These are phyloP conservation scores for Neocatenulostroma microsporum DNA, from an alignment of 2,329 filamentous ascomycete species.

Conservation along the genomic window DNA sequence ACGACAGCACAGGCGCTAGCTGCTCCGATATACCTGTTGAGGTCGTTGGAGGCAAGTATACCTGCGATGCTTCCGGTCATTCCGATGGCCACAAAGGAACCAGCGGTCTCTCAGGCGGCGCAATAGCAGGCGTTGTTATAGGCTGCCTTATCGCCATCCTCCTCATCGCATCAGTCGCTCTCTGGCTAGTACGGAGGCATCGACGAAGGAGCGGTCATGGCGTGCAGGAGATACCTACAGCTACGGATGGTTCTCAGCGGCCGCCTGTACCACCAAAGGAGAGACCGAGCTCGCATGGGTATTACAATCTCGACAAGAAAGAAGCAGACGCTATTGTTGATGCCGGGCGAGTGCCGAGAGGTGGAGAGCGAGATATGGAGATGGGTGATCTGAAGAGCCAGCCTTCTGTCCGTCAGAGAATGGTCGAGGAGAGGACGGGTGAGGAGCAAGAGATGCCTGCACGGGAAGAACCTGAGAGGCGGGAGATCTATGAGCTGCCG, in stretches of 20 bases:
- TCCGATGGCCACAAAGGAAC: neutral
- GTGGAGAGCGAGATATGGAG: neutral
- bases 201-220: neutral
- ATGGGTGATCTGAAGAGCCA: neutral
- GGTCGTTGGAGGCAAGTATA: neutral
- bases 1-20: neutral
- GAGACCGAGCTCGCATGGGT: neutral
- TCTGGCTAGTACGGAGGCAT: neutral
- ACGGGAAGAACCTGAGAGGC: neutral
- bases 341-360: neutral
- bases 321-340: neutral
- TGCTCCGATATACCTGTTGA: neutral
- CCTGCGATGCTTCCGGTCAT: neutral
- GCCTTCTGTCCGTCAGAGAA: neutral
- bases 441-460: neutral
- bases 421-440: neutral
- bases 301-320: conserved; percentile 2
- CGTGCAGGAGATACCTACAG: neutral
- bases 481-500: neutral
- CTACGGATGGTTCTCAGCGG: neutral
- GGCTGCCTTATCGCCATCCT: too few species aligned
- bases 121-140: neutral
- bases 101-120: conserved; percentile 1
- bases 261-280: conserved; percentile 1
- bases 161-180: too few species aligned